Conservation (phyloP, 2,329 filamentous ascomycete genomes). For the Diaporthe australafricana region DNA sequence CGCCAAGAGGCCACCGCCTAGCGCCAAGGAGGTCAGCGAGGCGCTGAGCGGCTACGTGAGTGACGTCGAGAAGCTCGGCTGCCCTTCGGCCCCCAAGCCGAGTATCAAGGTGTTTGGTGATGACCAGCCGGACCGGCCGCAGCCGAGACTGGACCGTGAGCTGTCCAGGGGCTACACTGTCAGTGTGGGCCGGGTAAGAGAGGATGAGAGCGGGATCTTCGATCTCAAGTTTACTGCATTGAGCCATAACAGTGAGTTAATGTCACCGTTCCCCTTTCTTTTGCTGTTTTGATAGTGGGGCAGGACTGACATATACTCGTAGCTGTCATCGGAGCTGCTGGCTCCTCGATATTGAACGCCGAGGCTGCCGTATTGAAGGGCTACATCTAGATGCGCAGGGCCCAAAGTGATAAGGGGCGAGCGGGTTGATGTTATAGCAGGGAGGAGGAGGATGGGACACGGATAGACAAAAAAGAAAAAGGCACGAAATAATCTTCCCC, state of each 20-base stretch:
- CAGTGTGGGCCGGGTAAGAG: slow-evolving; percentile 86
- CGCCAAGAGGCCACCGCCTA: slow-evolving; percentile 78
- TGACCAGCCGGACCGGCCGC: slow-evolving; percentile 89
- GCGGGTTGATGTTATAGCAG: not conserved
- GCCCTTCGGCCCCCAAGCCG: slow-evolving; percentile 84
- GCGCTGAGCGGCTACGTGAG: slow-evolving; percentile 84
- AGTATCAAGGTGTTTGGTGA: slow-evolving; percentile 81
- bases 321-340: slow-evolving; percentile 95
- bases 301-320: slow-evolving; percentile 37
- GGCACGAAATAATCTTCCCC: not conserved
- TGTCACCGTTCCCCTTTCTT: not conserved
- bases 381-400: slow-evolving; percentile 65
- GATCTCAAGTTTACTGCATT: slow-evolving; percentile 95
- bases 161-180: slow-evolving; percentile 89
- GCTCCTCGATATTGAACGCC: slow-evolving; percentile 93
- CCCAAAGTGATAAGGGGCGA: not conserved
- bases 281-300: not conserved
- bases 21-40: slow-evolving; percentile 79
- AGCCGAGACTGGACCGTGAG: slow-evolving; percentile 90
- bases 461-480: slow-evolving; percentile 25
- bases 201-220: slow-evolving; percentile 89
- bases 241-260: slow-evolving; percentile 77
- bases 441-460: not conserved
- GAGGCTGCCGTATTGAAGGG: slow-evolving; percentile 94
- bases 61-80: slow-evolving; percentile 85